These are phyloP conservation scores for Prunus dulcis DNA, from an alignment of 306 rosid species.

Conservation along the genomic window DNA sequence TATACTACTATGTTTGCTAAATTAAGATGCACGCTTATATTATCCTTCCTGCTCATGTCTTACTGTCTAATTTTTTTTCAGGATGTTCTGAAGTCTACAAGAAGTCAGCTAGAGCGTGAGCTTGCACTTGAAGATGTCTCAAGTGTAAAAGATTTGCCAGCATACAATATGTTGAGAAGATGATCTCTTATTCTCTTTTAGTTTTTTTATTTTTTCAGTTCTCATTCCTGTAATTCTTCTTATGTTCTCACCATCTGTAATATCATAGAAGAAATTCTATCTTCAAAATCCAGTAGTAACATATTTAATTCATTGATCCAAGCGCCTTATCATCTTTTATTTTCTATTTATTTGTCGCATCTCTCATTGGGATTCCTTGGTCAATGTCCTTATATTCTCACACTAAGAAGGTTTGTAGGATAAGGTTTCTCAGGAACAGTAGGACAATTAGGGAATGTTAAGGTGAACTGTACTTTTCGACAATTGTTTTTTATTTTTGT, in stretches of 20 bases:
- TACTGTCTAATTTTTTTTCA: constrained; percentile 20
- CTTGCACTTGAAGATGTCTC: constrained; percentile 81
- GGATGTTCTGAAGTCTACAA: constrained; percentile 88
- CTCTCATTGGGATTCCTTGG: background rate
- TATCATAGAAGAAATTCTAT: background rate
- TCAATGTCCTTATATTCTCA: background rate
- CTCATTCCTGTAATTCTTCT: background rate
- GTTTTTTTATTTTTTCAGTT: background rate
- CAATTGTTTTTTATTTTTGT: too few species aligned
- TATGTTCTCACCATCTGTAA: background rate
- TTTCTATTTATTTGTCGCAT: background rate
- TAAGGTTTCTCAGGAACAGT: too few species aligned
- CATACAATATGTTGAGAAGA: constrained; percentile 72
- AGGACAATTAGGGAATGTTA: too few species aligned
- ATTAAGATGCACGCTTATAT: background rate
- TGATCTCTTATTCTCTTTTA: constrained; percentile 3
- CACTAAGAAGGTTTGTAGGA: too few species aligned
- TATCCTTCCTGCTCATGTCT: background rate
- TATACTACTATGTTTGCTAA: background rate
- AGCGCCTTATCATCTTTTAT: background rate
- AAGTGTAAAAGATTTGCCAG: constrained; percentile 74
- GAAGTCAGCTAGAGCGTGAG: constrained; percentile 85
- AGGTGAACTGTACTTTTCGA: too few species aligned
- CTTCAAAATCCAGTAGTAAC: background rate
- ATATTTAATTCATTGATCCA: background rate